Base-by-base conservation (phyloP, 2,329 filamentous ascomycete species). In the Monilinia aucupariae region DNA sequence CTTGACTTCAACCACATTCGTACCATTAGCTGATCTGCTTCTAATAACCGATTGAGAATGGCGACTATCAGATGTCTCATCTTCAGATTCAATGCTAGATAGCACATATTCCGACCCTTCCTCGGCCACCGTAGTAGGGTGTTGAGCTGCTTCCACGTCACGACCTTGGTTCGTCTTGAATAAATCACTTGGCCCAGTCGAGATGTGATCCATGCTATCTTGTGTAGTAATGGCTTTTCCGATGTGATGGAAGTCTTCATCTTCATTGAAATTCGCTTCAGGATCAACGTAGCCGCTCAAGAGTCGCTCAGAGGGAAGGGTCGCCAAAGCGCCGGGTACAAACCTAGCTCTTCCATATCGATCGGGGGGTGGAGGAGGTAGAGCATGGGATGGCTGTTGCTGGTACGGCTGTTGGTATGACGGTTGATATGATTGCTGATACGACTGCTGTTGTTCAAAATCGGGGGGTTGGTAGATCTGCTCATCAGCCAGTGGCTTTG, bases 251-350 rank as follows among this genome's bases (percentile, higher is more conserved):
- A 41, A 53, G 49, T 37, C 32, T 20, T 62, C 65, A 37, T 64
- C 51, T 10, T 64, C 56, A 50, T 41, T 53, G 4, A 62, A 51
- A 7, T 45, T 45, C n/a, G 61, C 66, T 41, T 66, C 68, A 12
- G 67, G 56, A 45, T 66, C 63, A 34, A 69, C 59, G 49, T 76
- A 76, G 12, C 71, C 70, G 62, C 75, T 71, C 7, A 80, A 71
- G 30, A 80, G 70, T 64, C 78, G 70, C 67, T 80, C 79, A 2
- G 78, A 80, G 1, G 77, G 79, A 37, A 80, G 69, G 9, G 77
- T 75, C 7, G 78, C 74, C 8, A 80, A 70, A 59, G 73, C 74
- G 12, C 77, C 77, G 0, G 78, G 77, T 2, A 77, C 73, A 52
- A 79, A 79, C 52, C 73, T 64, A 63, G 71, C 64, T 73, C 75